Conservation (phyloP, 352 stramenopile species). For the Phytophthora multivora region DNA sequence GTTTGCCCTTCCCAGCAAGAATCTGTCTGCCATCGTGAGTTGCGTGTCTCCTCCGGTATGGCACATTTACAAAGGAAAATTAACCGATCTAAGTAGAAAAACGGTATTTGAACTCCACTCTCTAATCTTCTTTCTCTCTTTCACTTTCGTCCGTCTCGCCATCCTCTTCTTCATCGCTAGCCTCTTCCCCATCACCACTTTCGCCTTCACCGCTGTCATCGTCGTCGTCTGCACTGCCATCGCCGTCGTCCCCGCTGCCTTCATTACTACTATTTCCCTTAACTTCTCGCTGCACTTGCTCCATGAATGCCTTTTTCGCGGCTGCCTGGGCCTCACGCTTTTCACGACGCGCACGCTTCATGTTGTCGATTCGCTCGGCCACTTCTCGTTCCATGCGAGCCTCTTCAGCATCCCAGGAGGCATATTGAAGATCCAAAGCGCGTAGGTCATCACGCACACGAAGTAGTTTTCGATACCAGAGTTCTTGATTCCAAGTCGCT, state of each 20-base stretch:
- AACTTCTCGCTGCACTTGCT: constrained; percentile 40
- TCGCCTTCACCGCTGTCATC: constrained; percentile 2
- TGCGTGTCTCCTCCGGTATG: no score
- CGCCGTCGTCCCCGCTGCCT: not conserved
- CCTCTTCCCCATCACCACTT: constrained; percentile 16
- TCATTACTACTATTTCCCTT: constrained; percentile 14
- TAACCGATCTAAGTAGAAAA: constrained; percentile 7
- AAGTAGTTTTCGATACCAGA: constrained; percentile 58
- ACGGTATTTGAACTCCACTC: constrained; percentile 13
- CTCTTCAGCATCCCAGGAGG: constrained; percentile 65
- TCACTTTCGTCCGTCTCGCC: constrained; percentile 22
- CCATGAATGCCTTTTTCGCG: constrained; percentile 65
- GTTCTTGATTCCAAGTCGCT: constrained; percentile 35
- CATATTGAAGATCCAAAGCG: constrained; percentile 63
- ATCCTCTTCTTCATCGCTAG: constrained; percentile 30
- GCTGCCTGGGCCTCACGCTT: constrained; percentile 60
- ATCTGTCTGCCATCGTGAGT: not conserved
- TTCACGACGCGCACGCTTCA: constrained; percentile 56
- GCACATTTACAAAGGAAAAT: constrained; percentile 12
- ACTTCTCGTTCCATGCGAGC: constrained; percentile 50
- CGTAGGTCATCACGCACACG: constrained; percentile 73
- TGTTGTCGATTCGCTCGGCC: constrained; percentile 43
- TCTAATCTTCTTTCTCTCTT: not conserved
- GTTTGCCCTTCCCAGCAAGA: not conserved
- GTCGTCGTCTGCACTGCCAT: constrained; percentile 29